Evolutionary conservation across 2,329 filamentous ascomycete species (phyloP), one percentile per base, ranked within the genome.

Genomic region (Fusarium sarcochroum): DNA sequence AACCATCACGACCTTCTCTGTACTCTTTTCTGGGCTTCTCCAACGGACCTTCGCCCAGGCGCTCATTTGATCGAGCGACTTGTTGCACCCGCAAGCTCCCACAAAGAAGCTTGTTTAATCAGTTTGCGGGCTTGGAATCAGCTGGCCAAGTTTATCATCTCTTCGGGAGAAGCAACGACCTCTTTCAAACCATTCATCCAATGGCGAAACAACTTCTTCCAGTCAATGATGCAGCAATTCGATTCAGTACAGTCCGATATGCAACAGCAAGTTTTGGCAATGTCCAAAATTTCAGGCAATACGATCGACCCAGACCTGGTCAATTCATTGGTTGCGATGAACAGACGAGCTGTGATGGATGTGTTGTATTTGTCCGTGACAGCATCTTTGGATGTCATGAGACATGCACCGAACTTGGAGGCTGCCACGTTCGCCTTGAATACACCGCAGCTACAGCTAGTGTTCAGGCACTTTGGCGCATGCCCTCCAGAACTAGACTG

Each of bases 1-100:
- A 92, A 92, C 63, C 90, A 92, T 62, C 89, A 91, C 60, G 89
- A 92, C 74, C 83, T 92, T 41, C 80, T 92, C 5, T 89, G 86
- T 67, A 90, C 88, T 1, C 80, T 92, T 6, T 91, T 87, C 73
- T 92, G 89, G 88, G 87, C 86, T 7, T 83, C 87, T 3, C 89
- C 89, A 10, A 74, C 81, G 3, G 83, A 85, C 4, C 72, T 87
- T 48, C 83, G 89, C 9, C 88, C 87, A 6, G 80, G 80, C 7
- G 77, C 86, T 2, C 81, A 84, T 55, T 79, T 87, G 20, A 83
- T 91, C 13, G 86, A 90, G 74, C 82, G 86, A 54, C 81, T 92
- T 3, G 87, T 92, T 5, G 76, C 80, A 18, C 86, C 89, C 1
- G 84, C 82, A 20, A 86, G 80, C 57, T 90, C 89, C 11, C 90